Base-by-base conservation (phyloP, 805 yeast genomes). In the Cyberlindnera suaveolens region DNA sequence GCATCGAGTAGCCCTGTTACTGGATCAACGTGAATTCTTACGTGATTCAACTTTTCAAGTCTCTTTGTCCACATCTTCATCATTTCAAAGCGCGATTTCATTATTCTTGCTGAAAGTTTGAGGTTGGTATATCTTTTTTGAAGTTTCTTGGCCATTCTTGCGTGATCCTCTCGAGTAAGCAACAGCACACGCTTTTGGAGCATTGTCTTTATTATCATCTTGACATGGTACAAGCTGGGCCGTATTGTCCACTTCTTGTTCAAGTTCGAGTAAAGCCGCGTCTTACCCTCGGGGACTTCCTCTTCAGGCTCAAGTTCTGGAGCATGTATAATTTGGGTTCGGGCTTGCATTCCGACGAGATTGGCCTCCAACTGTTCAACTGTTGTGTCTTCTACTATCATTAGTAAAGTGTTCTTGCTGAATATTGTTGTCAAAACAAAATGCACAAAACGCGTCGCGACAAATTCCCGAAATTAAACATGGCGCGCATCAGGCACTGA, bases 241-340 rank as follows among this genome's bases (percentile, higher is more conserved):
- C 42, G 18, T 15, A 39, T 39, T 3, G 42, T n/a, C 42, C 42
- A 39, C 6, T 32, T 32, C 15, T 10, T 8, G 13, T 14, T 27
- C 27, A 33, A 33, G 33, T 39, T 39, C 17, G 32, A 26, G 18
- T 39, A 39, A 6, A 39, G 33, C 18, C 42, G 31, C 10, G 37
- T 39, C 42, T 39, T 39, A 6, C 42, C 42, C 33, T 15, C 26
- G 19, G 42, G 42, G 4, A 34, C 37, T 23, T 39, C 42, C 11
- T 20, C 42, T 16, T n/a, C 17, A 10, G 37, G 42, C 13, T 39
- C 42, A 18, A 37, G 18, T 11, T n/a, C 32, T 17, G 27, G 27
- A 23, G 27, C 27, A 23, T 9, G 8, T 6, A 20, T 20, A 9
- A 23, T 8, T 6, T 23, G 11, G 4, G 11, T 4, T 23, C 11